Base-by-base conservation (phyloP, 1,284 basidiomycete species). In the Melampsora larici-populina region DNA sequence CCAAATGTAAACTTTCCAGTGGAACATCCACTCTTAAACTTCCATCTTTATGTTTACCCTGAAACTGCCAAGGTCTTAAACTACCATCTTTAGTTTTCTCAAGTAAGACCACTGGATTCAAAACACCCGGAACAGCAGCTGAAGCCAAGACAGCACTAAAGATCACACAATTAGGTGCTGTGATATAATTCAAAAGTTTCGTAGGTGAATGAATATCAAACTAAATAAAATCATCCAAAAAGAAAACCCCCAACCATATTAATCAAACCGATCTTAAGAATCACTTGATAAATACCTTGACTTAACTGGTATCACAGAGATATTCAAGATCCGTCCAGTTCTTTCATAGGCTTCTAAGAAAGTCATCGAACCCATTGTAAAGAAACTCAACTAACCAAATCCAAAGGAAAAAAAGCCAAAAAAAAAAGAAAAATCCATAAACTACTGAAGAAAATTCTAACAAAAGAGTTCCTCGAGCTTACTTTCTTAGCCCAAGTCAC, bases 261-360 rank as follows among this genome's bases (percentile, higher is more conserved):
- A n/a, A n/a, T n/a, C n/a, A n/a, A n/a, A n/a, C n/a, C n/a, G n/a
- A n/a, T n/a, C n/a, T n/a, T 66, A 11, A 33, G 49, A 46, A 62
- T 29, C 51, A 51, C 18, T 31, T 11, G n/a, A 29, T 55, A 26
- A 33, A 51, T 43, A n/a, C n/a, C n/a, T 26, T 29, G 72, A 18
- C 18, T 90, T 84, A 81, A 92, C 90, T 6, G 94, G 95, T 64
- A 97, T 92, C 60, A 99, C 97, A 18, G 93, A 95, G 63, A 99
- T 90, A 83, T 98, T 99, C 48, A 99, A 86, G 49, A 94, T 79
- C 78, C 93, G 88, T 31, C 97, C 96, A 0, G 97, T 99, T 80
- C 91, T 88, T 82, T 93, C 86, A 82, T 96, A 98, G 0, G 96
- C 96, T 83, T 99, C 97, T 74, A 89, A 89, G 86, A 99, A 99